Base-by-base conservation (phyloP, 306 rosid genomes). In the Casuarina cunninghamiana region DNA sequence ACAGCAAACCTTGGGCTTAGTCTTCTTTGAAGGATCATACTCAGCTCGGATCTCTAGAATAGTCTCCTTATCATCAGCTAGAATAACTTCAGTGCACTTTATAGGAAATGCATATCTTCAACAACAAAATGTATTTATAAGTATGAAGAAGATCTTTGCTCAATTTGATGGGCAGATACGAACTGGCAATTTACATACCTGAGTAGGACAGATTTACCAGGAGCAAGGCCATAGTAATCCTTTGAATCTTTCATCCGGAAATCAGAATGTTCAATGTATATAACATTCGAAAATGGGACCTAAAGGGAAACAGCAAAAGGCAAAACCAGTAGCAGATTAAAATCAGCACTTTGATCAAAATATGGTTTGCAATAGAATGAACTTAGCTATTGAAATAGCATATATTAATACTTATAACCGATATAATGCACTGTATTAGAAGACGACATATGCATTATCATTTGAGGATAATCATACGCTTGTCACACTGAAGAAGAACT, bases 161-260 rank as follows among this genome's bases (percentile, higher is more conserved):
- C 7, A 41, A 71, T 41, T 32, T 72, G 63, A 21, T 48, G 35
- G 53, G 2, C 17, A 81, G 78, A 61, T 26, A 72, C 51, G 70
- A 81, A 73, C 67, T 73, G 62, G 72, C 10, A 62, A 70, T 37
- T 69, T 55, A 80, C 79, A 72, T 73, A 91, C 98, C 97, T 96
- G 83, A 96, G 95, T 38, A 93, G 87, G 78, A 83, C 99, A 72
- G 97, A 93, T 87, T 96, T 96, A 48, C 98, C 98, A 54, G 94
- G 98, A 70, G 99, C 99, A 85, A 96, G 98, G 74, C 99, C 99
- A 74, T 88, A 93, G 78, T 91, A 96, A 74, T 93, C 99, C 80
- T 93, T 96, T 10, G 99, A 93, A 83, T 96, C 99, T 83, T 96
- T 75, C 88, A 89, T 78, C 77, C 96, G 98, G 80, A 96, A 93